Evolutionary conservation across 495 filamentous ascomycete species (phyloP).

Genomic region (Bathelium albidoporum): DNA sequence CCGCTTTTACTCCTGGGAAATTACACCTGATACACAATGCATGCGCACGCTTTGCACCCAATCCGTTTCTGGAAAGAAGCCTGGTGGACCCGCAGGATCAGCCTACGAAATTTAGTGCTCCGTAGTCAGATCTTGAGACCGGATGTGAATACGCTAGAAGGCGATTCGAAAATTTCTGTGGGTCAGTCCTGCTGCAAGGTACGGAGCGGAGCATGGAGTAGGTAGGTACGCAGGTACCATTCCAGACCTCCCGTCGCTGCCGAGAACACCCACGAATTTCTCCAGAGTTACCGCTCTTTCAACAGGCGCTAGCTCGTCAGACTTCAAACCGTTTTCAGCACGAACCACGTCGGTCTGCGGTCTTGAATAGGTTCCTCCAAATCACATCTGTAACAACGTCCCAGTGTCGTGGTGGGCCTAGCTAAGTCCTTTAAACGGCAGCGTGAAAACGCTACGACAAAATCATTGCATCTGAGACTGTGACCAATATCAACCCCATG

Average conservation of each 20-base stretch:
- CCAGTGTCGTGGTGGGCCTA: not conserved
- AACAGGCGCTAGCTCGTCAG: not conserved
- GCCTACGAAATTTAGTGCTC: not conserved
- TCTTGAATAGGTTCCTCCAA: not conserved
- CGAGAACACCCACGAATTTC: not conserved
- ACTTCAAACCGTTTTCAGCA: not conserved
- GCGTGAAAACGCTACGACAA: not conserved
- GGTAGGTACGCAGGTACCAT: constrained; percentile 2
- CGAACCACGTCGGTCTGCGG: not conserved
- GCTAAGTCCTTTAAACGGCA: not conserved
- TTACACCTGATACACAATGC: not conserved
- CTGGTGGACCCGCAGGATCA: not conserved
- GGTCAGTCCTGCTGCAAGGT: not conserved
- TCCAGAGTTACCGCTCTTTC: not conserved
- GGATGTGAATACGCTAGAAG: not conserved
- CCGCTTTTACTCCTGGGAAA: constrained; percentile 5
- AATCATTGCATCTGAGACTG: no score
- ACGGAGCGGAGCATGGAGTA: not conserved
- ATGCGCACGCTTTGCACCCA: not conserved
- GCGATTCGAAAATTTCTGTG: not conserved
- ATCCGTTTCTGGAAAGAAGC: not conserved
- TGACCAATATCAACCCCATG: no score
- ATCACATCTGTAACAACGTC: not conserved
- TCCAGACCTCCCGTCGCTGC: not conserved
- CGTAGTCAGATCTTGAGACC: constrained; percentile 3